A percentile compares a stretch with the other conserved stretches of the same genome.
Conservation (phyloP, 2,329 filamentous ascomycete genomes). For the Gnomoniopsis sp. region DNA sequence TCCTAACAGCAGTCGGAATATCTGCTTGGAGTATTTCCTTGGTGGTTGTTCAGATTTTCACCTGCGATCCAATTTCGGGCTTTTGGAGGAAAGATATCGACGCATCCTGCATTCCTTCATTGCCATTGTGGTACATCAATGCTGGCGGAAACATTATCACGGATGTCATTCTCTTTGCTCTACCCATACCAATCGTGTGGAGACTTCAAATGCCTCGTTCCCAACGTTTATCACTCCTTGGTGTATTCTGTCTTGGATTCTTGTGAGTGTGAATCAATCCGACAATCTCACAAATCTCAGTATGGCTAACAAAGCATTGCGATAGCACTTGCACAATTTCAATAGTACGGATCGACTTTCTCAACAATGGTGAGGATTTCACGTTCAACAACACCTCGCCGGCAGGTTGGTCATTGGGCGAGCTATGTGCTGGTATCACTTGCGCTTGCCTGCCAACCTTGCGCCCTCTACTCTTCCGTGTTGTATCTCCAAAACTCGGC, state of each 20-base stretch:
- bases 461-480: neutral
- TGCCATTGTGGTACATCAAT: slow-evolving; percentile 13
- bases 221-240: slow-evolving; percentile 6
- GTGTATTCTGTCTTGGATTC: slow-evolving; percentile 12
- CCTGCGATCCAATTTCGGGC: neutral
- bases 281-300: neutral
- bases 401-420: slow-evolving; percentile 2
- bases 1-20: neutral
- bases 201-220: slow-evolving; percentile 5
- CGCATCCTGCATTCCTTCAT: slow-evolving; percentile 5
- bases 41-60: slow-evolving; percentile 2
- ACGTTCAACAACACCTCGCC: slow-evolving; percentile 5
- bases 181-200: slow-evolving; percentile 12
- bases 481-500: neutral
- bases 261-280: neutral
- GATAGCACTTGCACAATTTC: slow-evolving; percentile 5
- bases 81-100: slow-evolving; percentile 8
- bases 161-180: slow-evolving; percentile 10
- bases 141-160: slow-evolving; percentile 13
- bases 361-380: slow-evolving; percentile 1
- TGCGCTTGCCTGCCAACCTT: slow-evolving; percentile 21
- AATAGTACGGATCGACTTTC: slow-evolving; percentile 2
- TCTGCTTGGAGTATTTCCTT: slow-evolving; percentile 4
- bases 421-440: slow-evolving; percentile 1
- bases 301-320: neutral